Percentiles rank a stretch among this genome's conserved stretches.
These are phyloP conservation scores for Hypomyces rosellus DNA, from an alignment of 2,329 filamentous ascomycete genomes.

Conservation along the genomic window DNA sequence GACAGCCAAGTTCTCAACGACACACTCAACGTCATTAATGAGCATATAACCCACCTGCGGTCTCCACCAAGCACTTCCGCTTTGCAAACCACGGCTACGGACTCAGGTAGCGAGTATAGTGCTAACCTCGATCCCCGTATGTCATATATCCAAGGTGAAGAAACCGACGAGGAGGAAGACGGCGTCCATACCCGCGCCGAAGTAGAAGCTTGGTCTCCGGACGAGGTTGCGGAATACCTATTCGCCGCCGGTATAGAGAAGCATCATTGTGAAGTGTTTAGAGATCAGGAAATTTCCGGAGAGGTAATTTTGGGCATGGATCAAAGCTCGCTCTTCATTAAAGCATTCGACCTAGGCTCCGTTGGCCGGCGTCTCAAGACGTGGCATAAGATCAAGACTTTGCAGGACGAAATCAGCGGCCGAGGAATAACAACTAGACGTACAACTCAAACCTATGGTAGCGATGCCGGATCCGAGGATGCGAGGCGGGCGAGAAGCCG, in stretches of 20 bases:
- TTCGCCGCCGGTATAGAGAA: slow-evolving; percentile 80
- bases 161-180: slow-evolving; percentile 93
- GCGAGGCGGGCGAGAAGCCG: slow-evolving; percentile 45
- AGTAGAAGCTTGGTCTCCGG: slow-evolving; percentile 72
- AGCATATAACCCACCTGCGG: slow-evolving; percentile 85
- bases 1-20: slow-evolving; percentile 79
- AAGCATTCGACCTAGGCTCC: slow-evolving; percentile 87
- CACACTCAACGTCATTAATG: slow-evolving; percentile 91
- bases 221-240: slow-evolving; percentile 82
- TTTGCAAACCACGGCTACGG: slow-evolving; percentile 51
- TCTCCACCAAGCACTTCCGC: slow-evolving; percentile 46
- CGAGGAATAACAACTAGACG: slow-evolving; percentile 36
- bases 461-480: slow-evolving; percentile 53
- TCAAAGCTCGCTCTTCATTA: slow-evolving; percentile 89
- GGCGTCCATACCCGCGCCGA: slow-evolving; percentile 60
- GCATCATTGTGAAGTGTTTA: slow-evolving; percentile 87
- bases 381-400: slow-evolving; percentile 90
- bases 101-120: slow-evolving; percentile 89
- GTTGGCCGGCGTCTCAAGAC: slow-evolving; percentile 86
- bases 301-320: slow-evolving; percentile 93
- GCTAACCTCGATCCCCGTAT: slow-evolving; percentile 67
- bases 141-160: slow-evolving; percentile 89
- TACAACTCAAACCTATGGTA: slow-evolving; percentile 51
- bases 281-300: slow-evolving; percentile 91
- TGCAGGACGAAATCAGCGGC: slow-evolving; percentile 79